Evolutionary conservation across 495 filamentous ascomycete genomes (phyloP), one percentile per base, ranked within the genome.

Genomic region (Pseudoneurospora amorphoporcata): DNA sequence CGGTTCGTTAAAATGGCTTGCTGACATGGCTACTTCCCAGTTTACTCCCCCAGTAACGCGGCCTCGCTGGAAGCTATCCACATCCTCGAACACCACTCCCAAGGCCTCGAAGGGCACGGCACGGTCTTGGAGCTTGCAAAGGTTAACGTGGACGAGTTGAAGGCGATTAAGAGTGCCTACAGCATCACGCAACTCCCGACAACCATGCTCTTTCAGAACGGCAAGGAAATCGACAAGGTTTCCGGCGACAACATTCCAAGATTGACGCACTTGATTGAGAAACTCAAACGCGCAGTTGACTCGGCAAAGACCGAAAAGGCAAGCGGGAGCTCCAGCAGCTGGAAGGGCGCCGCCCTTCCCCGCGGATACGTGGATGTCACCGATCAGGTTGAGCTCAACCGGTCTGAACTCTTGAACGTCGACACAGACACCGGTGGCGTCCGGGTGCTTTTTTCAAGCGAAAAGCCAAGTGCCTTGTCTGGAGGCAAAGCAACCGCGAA

Each of bases 1-100:
- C n/a, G 41, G 29, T 47, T 58, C 6, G 3, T 65, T 29, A 35
- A 8, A n/a, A 39, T 32, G n/a, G 69, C 68, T 77, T 69, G 72
- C 71, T 76, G 69, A 81, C 68, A 72, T 61, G 43, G 71, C 37
- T 42, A 47, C 69, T 76, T 53, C 72, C 72, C 76, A 97, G 94
- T 98, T 85, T 92, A 93, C 80, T 92, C 94, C 77, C 88, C 91
- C 76, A 95, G 92, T 92, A 95, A 92, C 80, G 90, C 85, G 38
- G 92, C 94, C 76, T 97, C 92, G 87, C 92, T 94, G 75, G 83
- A 87, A 71, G 92, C 97, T 72, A 91, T 91, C n/a, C 93, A 94
- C 10, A 79, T 92, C 70, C 98, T 92, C 82, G 92, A 95, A 75
- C 87, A 91, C 81, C 87, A 97, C 53, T 90, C 93, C 23, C 77